Percentiles rank a stretch among this genome's conserved stretches.
Conservation (phyloP, 2,329 filamentous ascomycete genomes). For the Geosmithia flava region DNA sequence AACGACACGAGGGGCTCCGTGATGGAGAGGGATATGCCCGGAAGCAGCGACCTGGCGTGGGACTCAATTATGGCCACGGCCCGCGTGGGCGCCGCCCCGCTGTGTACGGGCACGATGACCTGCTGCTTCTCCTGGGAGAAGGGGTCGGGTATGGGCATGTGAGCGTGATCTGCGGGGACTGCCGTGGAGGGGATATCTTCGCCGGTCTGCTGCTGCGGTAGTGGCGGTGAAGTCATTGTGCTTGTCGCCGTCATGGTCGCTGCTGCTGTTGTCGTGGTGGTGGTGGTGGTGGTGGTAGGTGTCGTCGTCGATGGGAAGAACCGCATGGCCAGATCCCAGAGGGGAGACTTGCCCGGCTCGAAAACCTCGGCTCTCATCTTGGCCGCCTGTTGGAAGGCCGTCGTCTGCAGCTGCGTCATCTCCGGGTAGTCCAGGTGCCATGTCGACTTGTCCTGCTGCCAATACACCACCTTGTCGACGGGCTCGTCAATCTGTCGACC, state of each 20-base stretch:
- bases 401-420: slow-evolving; percentile 48
- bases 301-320: slow-evolving; percentile 36
- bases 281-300: too few species aligned
- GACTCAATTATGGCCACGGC: slow-evolving; percentile 56
- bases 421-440: slow-evolving; percentile 53
- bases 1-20: slow-evolving; percentile 60
- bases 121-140: slow-evolving; percentile 5
- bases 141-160: slow-evolving; percentile 22
- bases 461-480: slow-evolving; percentile 43
- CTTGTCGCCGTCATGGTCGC: background rate
- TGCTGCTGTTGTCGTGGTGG: background rate
- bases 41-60: slow-evolving; percentile 51
- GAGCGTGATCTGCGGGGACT: slow-evolving; percentile 12
- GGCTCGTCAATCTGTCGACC: slow-evolving; percentile 46
- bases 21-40: slow-evolving; percentile 52
- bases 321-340: slow-evolving; percentile 47
- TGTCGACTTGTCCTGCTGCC: slow-evolving; percentile 40
- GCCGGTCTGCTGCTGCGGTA: background rate
- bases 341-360: slow-evolving; percentile 31
- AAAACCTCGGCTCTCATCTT: slow-evolving; percentile 38
- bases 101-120: slow-evolving; percentile 19
- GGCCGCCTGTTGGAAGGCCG: slow-evolving; percentile 41
- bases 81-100: slow-evolving; percentile 19
- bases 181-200: slow-evolving; percentile 12
- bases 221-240: background rate